Evolutionary conservation across 2,329 filamentous ascomycete species (phyloP).

Genomic region (Elsinoe australis): DNA sequence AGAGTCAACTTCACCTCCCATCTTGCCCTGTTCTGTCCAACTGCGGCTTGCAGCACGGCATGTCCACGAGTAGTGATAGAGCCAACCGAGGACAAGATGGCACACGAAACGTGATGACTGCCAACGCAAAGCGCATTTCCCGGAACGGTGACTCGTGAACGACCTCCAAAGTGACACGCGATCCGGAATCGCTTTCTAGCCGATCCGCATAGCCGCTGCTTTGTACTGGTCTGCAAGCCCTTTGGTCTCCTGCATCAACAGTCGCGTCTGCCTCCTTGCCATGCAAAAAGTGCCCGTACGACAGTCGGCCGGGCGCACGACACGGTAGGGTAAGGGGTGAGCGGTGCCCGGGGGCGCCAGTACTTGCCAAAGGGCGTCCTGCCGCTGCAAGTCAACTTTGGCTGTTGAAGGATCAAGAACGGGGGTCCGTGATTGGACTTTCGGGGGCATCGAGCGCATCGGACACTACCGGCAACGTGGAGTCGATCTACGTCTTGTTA

Average conservation of each 20-base stretch:
- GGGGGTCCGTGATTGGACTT: constrained; percentile 4
- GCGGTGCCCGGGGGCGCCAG: too few relatives aligned
- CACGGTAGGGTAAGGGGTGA: neutral
- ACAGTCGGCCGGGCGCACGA: neutral
- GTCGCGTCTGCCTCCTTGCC: neutral
- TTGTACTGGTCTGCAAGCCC: neutral
- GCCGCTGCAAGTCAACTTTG: too few relatives aligned
- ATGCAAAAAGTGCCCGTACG: neutral
- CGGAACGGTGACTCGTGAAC: neutral
- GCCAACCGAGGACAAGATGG: too few relatives aligned
- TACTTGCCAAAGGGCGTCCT: too few relatives aligned
- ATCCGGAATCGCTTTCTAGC: neutral
- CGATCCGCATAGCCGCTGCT: too few relatives aligned
- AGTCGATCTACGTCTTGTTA: constrained; percentile 8
- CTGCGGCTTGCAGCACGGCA: constrained; percentile 5
- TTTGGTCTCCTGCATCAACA: neutral
- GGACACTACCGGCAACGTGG: constrained; percentile 15
- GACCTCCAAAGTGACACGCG: constrained; percentile 9
- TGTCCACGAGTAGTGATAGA: neutral
- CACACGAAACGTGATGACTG: too few relatives aligned
- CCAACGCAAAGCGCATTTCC: too few relatives aligned
- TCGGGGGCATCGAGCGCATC: constrained; percentile 7
- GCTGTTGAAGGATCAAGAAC: constrained; percentile 7
- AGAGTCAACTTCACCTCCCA: neutral
- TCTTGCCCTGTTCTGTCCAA: neutral